phyloP scores from a whole-genome alignment of 371 early-diverging fungal species.

The Phascolomyces articulosus region DNA sequence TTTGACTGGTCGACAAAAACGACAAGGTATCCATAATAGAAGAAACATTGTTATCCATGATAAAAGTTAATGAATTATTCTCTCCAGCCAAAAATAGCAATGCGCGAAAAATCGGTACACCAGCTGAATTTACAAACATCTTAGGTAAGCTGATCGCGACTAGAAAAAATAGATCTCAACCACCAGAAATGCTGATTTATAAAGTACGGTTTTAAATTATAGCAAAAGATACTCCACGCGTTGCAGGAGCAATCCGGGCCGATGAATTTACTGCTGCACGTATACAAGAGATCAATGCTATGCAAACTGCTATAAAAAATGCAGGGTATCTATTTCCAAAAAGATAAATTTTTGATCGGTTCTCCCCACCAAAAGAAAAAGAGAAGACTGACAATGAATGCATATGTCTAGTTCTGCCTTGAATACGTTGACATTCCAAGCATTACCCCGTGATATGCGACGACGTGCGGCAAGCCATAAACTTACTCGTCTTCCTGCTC shows the following conservation, averaged over 20 bases:
- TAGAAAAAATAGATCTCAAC: too few relatives aligned
- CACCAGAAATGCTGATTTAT: too few relatives aligned
- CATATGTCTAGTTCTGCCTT: slow-evolving; percentile 14
- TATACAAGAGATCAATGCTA: slow-evolving; percentile 78
- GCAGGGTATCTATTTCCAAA: slow-evolving; percentile 34
- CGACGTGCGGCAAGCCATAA: slow-evolving; percentile 92
- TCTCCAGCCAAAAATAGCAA: slow-evolving; percentile 6
- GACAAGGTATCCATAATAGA: slow-evolving; percentile 6
- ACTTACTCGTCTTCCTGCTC: slow-evolving; percentile 78
- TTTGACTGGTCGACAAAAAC: slow-evolving; percentile 11
- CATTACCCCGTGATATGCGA: slow-evolving; percentile 83
- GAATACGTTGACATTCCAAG: slow-evolving; percentile 77
- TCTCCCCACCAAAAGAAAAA: too few relatives aligned
- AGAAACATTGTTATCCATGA: too few relatives aligned
- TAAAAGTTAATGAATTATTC: too few relatives aligned
- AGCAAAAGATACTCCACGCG: slow-evolving; percentile 18
- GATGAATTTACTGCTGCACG: slow-evolving; percentile 52
- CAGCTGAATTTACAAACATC: not conserved
- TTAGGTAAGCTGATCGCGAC: not conserved
- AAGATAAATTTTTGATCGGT: not conserved
- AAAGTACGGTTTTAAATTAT: too few relatives aligned
- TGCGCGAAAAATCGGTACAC: slow-evolving; percentile 6
- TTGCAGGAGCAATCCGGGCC: slow-evolving; percentile 18
- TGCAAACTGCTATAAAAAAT: slow-evolving; percentile 69
- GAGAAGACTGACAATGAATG: too few relatives aligned